These are phyloP conservation scores for Dispira simplex DNA, from an alignment of 192 early-diverging fungal species.

Conservation along the genomic window DNA sequence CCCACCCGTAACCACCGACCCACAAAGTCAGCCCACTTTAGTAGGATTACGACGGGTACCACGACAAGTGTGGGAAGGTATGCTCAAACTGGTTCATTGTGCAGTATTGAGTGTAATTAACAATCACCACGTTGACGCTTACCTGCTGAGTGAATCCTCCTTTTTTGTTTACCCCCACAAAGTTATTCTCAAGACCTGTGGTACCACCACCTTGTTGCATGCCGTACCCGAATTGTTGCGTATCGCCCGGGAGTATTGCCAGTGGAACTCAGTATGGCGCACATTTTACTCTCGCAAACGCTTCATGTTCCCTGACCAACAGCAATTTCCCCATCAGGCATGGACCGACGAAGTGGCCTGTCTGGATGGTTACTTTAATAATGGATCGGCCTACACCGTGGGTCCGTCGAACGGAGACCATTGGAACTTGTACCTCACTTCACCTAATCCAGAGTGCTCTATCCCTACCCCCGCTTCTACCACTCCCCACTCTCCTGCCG, in stretches of 20 bases:
- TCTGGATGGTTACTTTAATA: slow-evolving; percentile 46
- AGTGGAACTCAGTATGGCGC: slow-evolving; percentile 33
- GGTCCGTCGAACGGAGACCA: slow-evolving; percentile 91
- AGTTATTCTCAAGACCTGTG: slow-evolving; percentile 94
- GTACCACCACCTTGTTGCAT: slow-evolving; percentile 84
- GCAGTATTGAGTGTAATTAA: slow-evolving; percentile 73
- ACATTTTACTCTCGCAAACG: slow-evolving; percentile 94
- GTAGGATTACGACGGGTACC: slow-evolving; percentile 58
- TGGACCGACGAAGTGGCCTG: slow-evolving; percentile 84
- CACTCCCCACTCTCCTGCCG: not conserved
- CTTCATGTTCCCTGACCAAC: slow-evolving; percentile 91
- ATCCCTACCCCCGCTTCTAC: not conserved
- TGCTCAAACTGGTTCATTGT: slow-evolving; percentile 89
- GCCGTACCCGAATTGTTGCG: slow-evolving; percentile 76
- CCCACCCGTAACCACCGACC: slow-evolving; percentile 10
- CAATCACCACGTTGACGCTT: slow-evolving; percentile 78
- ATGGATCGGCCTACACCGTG: slow-evolving; percentile 75
- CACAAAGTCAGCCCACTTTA: not conserved
- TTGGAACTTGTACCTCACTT: slow-evolving; percentile 87
- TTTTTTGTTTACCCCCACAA: slow-evolving; percentile 97
- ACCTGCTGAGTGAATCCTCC: slow-evolving; percentile 91
- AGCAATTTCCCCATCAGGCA: slow-evolving; percentile 70
- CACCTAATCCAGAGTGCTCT: slow-evolving; percentile 29
- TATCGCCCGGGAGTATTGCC: slow-evolving; percentile 51
- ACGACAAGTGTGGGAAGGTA: slow-evolving; percentile 72